A percentile compares a stretch with the other conserved stretches of the same genome.
These are phyloP conservation scores for Huntiella decipiens DNA, from an alignment of 2,329 filamentous ascomycete genomes.

Conservation along the genomic window DNA sequence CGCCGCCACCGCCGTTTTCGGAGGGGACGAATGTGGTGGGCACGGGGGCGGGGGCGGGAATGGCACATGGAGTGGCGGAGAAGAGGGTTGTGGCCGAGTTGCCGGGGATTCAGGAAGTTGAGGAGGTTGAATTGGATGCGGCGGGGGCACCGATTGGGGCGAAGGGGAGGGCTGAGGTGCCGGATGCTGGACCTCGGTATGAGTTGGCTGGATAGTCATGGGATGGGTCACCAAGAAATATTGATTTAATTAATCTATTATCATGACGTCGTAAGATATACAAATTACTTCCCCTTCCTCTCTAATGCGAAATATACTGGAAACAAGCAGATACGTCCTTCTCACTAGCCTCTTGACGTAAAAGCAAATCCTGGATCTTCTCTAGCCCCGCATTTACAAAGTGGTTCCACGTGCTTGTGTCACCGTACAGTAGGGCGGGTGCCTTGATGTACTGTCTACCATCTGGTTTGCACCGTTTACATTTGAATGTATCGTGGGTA, in stretches of 20 bases:
- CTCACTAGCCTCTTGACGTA: slow-evolving; percentile 68
- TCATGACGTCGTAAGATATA: background rate
- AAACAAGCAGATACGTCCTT: slow-evolving; percentile 82
- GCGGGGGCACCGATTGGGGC: slow-evolving; percentile 7
- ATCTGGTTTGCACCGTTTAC: slow-evolving; percentile 78
- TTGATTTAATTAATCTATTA: too few species aligned
- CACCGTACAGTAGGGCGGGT: slow-evolving; percentile 86
- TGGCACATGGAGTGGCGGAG: too few species aligned
- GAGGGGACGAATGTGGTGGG: too few species aligned
- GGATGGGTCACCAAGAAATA: background rate
- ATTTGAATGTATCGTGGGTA: slow-evolving; percentile 97
- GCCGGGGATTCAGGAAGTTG: background rate
- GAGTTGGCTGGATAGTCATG: slow-evolving; percentile 2
- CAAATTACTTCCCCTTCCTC: background rate
- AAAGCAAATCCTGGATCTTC: slow-evolving; percentile 74
- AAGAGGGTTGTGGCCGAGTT: slow-evolving; percentile 1
- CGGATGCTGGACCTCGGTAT: slow-evolving; percentile 1
- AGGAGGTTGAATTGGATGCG: slow-evolving; percentile 6
- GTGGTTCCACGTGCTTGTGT: slow-evolving; percentile 99
- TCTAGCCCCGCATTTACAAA: slow-evolving; percentile 61
- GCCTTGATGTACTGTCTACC: slow-evolving; percentile 79
- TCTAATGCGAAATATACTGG: slow-evolving; percentile 83
- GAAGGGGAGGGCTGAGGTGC: slow-evolving; percentile 3
- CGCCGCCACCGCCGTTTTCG: too few species aligned
- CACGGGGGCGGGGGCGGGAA: too few species aligned